phyloP scores from a whole-genome alignment of 2,329 filamentous ascomycete species.

The Ophiostoma ips region DNA sequence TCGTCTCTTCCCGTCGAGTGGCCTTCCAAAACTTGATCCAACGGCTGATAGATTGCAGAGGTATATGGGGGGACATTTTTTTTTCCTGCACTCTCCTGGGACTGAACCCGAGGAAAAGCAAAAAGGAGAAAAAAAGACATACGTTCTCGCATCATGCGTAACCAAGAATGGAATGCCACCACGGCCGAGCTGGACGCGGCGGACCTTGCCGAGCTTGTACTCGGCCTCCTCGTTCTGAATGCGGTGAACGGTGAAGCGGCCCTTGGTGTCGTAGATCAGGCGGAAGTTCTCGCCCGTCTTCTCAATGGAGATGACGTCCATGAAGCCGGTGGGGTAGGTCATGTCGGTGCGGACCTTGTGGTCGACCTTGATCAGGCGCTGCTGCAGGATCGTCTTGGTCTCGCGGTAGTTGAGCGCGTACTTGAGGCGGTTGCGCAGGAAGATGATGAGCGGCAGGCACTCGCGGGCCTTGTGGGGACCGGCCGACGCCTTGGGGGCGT shows the following conservation, averaged over 20 bases:
- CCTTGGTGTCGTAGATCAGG: slow-evolving; percentile 99
- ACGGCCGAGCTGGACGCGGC: slow-evolving; percentile 97
- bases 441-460: slow-evolving; percentile 97
- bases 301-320: slow-evolving; percentile 98
- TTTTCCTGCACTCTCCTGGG: not conserved
- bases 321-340: slow-evolving; percentile 96
- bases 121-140: slow-evolving; percentile 66
- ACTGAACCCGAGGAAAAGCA: slow-evolving; percentile 1
- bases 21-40: slow-evolving; percentile 96
- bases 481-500: slow-evolving; percentile 54
- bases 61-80: not conserved
- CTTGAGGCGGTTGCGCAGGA: slow-evolving; percentile 94
- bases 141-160: slow-evolving; percentile 99
- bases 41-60: slow-evolving; percentile 97
- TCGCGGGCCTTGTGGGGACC: slow-evolving; percentile 99
- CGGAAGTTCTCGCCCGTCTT: slow-evolving; percentile 99
- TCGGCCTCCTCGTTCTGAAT: slow-evolving; percentile 97
- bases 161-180: slow-evolving; percentile 99
- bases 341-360: slow-evolving; percentile 98
- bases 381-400: slow-evolving; percentile 96
- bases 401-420: slow-evolving; percentile 98
- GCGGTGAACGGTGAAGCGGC: slow-evolving; percentile 99
- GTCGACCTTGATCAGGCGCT: slow-evolving; percentile 99
- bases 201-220: slow-evolving; percentile 99
- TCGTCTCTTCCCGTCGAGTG: slow-evolving; percentile 10